These are phyloP conservation scores for Amanita exitialis DNA, from an alignment of 768 basidiomycete species.

Conservation along the genomic window DNA sequence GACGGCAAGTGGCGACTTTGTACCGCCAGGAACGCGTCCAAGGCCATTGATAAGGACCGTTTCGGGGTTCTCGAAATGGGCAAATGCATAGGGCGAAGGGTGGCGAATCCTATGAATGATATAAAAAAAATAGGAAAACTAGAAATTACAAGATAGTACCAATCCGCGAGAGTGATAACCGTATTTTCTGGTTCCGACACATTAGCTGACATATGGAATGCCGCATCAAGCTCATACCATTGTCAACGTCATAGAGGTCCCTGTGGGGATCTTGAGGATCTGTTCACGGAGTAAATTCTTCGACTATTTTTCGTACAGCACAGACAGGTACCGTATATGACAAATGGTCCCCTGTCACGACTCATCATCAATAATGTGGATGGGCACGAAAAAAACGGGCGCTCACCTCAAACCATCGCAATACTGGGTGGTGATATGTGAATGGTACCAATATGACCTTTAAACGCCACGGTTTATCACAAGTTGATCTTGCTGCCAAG, in stretches of 20 bases:
- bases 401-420: conserved; percentile 29
- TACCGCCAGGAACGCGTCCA: conserved; percentile 20
- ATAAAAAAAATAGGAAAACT: background rate
- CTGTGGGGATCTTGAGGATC: conserved; percentile 15
- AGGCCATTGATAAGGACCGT: conserved; percentile 28
- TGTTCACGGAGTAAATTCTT: background rate
- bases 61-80: conserved; percentile 15
- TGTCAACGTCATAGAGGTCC: conserved; percentile 16
- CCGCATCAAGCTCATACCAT: conserved; percentile 20
- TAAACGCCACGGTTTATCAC: conserved; percentile 10
- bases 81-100: conserved; percentile 11
- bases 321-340: conserved; percentile 19
- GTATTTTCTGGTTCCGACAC: conserved; percentile 22
- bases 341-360: conserved; percentile 21
- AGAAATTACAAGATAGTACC: conserved; percentile 13
- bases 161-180: conserved; percentile 30
- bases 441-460: conserved; percentile 30
- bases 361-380: background rate
- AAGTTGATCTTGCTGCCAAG: background rate
- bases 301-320: background rate
- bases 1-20: conserved; percentile 19
- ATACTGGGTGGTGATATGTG: conserved; percentile 28
- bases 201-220: conserved; percentile 16
- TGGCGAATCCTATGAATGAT: conserved; percentile 14
- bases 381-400: background rate